Base-by-base conservation (phyloP, 257 asterid genomes). In the Solanum medicagineum region DNA sequence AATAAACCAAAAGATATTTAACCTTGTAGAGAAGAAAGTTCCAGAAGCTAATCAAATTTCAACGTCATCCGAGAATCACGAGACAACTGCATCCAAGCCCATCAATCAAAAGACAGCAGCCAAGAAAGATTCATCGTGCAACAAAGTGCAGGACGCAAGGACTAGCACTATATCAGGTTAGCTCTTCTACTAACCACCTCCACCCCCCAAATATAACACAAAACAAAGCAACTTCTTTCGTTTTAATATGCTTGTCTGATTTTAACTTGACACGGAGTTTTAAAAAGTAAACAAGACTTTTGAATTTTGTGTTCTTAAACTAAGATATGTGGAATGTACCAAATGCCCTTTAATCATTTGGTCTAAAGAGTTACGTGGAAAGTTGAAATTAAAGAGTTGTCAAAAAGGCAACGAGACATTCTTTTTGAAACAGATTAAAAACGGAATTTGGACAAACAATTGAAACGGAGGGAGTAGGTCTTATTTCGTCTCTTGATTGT, bases 1-100 rank as follows among this genome's bases (percentile, higher is more conserved):
- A 84, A 32, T 49, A 85, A 87, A 24, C 63, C 63, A 51, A 16
- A 77, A 51, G 63, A 51, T 77, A 89, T 70, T 90, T 20, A 94
- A 92, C 84, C 90, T 90, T 55, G 93, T 93, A 3, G 98, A 92
- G 80, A 91, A 86, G 88, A 83, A 81, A 82, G 74, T 47, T 53
- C 68, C 85, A 26, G 83, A 84, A 85, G 83, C 85, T 15, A 70
- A 45, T 26, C 85, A 68, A 73, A 91, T 87, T 54, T 44, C 92
- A 13, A 69, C 36, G 74, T 81, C 92, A 57, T 73, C 90, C 20
- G 22, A 26, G 80, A 77, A 69, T 59, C 20, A 84, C 22, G 80
- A 47, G 56, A 90, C 83, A 77, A 66, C 57, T 45, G 87, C 65
- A 63, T 22, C 49, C 62, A 84, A 84, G 24, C 12, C 89, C 81